Percentiles rank a stretch among this genome's conserved stretches.
phyloP scores from a whole-genome alignment of 768 basidiomycete species.

The Favolaschia claudopus region DNA sequence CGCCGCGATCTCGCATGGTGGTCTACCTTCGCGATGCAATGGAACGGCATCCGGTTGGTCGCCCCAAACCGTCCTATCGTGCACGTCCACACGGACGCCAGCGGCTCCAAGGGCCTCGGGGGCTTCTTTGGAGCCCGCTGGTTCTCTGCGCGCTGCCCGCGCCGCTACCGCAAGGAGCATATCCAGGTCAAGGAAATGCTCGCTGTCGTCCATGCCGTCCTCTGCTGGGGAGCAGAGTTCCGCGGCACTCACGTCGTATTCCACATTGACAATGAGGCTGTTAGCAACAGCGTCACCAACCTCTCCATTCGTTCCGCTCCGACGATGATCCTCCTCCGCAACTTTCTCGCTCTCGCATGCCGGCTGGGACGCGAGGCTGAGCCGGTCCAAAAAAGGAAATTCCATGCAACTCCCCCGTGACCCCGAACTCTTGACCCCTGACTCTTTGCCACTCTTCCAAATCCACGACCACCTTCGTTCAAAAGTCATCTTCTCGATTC shows the following conservation, averaged over 20 bases:
- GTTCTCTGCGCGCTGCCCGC: slow-evolving; percentile 32
- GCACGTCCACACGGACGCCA: slow-evolving; percentile 37
- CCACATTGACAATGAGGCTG: neutral
- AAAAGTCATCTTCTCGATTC: too few species aligned
- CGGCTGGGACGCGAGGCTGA: too few species aligned
- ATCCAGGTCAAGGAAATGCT: slow-evolving; percentile 26
- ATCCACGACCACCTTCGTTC: too few species aligned
- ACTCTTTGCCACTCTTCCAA: too few species aligned
- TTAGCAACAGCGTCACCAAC: neutral
- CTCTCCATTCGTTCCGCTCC: neutral
- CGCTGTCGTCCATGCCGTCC: neutral
- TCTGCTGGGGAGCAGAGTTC: slow-evolving; percentile 4
- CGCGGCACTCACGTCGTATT: neutral
- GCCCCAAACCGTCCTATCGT: slow-evolving; percentile 1
- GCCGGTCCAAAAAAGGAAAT: too few species aligned
- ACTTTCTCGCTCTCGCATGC: neutral
- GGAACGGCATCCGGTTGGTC: slow-evolving; percentile 25
- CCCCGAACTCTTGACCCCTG: too few species aligned
- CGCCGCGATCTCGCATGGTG: slow-evolving; percentile 34
- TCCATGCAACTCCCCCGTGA: too few species aligned
- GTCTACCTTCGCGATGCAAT: slow-evolving; percentile 3
- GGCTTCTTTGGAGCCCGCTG: slow-evolving; percentile 28
- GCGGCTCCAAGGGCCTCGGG: slow-evolving; percentile 30
- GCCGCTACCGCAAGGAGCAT: slow-evolving; percentile 28
- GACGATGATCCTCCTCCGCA: neutral